phyloP scores from a whole-genome alignment of 75 land plant species.

The Sequoiadendron giganteum region DNA sequence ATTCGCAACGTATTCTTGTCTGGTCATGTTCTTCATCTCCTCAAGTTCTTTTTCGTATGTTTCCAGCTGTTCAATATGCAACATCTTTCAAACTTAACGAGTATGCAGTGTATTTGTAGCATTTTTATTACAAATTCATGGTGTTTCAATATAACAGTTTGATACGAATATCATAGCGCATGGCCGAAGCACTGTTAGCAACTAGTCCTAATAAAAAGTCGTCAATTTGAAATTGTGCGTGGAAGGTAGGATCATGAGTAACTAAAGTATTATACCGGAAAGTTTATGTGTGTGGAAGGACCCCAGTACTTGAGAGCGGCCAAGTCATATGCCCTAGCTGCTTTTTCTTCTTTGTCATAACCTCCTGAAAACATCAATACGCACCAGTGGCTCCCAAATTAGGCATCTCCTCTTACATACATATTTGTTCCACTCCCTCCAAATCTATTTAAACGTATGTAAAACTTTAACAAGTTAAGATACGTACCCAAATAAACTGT shows the following conservation, averaged over 20 bases:
- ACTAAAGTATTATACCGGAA: conserved; percentile 31
- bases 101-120: too few relatives aligned
- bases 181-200: neutral
- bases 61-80: neutral
- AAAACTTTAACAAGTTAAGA: neutral
- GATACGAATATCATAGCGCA: neutral
- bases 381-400: neutral
- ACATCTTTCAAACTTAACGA: neutral
- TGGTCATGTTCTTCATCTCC: conserved; percentile 60
- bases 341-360: conserved; percentile 73
- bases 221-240: neutral
- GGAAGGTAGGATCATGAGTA: neutral
- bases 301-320: conserved; percentile 82
- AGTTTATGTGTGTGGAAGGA: conserved; percentile 61
- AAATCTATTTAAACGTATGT: neutral
- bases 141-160: neutral
- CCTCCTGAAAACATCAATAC: conserved; percentile 34
- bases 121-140: too few relatives aligned
- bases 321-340: conserved; percentile 65
- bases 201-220: too few relatives aligned
- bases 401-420: neutral
- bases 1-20: conserved; percentile 54
- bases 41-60: conserved; percentile 43
- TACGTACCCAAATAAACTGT: conserved; percentile 16
- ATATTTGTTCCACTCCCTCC: neutral